Evolutionary conservation across 768 basidiomycete species (phyloP), one percentile per base, ranked within the genome.

Genomic region (Naganishia onofrii): DNA sequence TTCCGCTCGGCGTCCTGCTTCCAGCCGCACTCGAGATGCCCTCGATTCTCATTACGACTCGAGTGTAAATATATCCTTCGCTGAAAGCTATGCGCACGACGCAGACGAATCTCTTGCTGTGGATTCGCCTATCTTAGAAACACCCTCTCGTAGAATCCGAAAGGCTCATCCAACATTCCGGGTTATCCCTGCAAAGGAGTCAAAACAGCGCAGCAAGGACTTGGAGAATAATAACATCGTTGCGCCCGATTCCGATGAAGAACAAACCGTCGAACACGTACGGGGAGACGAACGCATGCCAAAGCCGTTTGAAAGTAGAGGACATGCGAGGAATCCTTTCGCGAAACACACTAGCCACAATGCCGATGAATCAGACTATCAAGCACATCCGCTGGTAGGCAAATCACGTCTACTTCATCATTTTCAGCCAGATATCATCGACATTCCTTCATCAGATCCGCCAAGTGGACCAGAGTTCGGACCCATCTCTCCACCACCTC

Each of bases 241-340:
- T 44, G 60, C 60, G 12, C 42, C 26, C 19, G 38, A 42, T n/a
- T 63, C 60, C n/a, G 67, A 54, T 53, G 54, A 55, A 42, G 53
- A 68, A 29, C 32, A 17, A 2, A 68, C 38, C n/a, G 1, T 32
- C 12, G 48, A 23, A 51, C 48, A 26, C 3, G 13, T 26, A n/a
- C 48, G 48, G 23, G n/a, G 7, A 8, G 52, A 26, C 34, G 38
- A 53, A 28, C 48, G 5, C 12, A 21, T 26, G 1, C 26, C 31
- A 15, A 66, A 66, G 31, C 48, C 46, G 28, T 26, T 10, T 29
- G n/a, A 53, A 53, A 53, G 8, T 28, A 34, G 10, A 23, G 48
- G 65, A 44, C 51, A 66, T 31, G 53, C 53, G 46, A 32, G 48
- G 21, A 66, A 66, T 66, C 65, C 60, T 17, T 63, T 63, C 38